phyloP scores from a whole-genome alignment of 768 basidiomycete species.

The Boletus rubroflammeus region DNA sequence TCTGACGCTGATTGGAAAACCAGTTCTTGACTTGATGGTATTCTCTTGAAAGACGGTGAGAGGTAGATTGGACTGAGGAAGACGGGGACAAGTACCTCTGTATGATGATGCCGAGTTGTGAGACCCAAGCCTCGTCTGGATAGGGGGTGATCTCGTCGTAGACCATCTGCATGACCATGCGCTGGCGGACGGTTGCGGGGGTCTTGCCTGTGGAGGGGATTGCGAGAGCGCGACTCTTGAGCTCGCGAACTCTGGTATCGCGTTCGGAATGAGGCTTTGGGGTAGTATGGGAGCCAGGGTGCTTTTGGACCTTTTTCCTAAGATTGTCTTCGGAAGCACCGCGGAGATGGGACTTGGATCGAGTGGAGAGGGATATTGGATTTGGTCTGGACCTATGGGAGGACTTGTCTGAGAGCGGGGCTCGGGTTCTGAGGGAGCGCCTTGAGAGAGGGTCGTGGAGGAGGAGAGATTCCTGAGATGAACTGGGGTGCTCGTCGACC shows the following conservation, averaged over 20 bases:
- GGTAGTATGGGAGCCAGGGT: conserved; percentile 14
- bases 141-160: conserved; percentile 65
- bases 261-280: conserved; percentile 28
- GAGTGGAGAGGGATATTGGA: conserved; percentile 24
- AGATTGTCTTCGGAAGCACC: conserved; percentile 25
- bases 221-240: conserved; percentile 30
- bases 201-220: conserved; percentile 39
- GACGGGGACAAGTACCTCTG: conserved; percentile 40
- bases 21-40: conserved; percentile 64
- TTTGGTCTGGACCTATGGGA: conserved; percentile 24
- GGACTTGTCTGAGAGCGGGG: conserved; percentile 22
- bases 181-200: conserved; percentile 53
- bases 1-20: conserved; percentile 63
- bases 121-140: conserved; percentile 60
- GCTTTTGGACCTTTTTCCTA: conserved; percentile 28
- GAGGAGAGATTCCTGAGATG: conserved; percentile 28
- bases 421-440: conserved; percentile 29
- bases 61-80: neutral
- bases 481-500: conserved; percentile 19
- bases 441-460: conserved; percentile 20
- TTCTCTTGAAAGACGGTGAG: conserved; percentile 35
- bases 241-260: conserved; percentile 29
- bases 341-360: conserved; percentile 24
- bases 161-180: conserved; percentile 57
- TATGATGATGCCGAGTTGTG: conserved; percentile 54